phyloP scores from a whole-genome alignment of 148 eudicot species.

The Camellia japonica region DNA sequence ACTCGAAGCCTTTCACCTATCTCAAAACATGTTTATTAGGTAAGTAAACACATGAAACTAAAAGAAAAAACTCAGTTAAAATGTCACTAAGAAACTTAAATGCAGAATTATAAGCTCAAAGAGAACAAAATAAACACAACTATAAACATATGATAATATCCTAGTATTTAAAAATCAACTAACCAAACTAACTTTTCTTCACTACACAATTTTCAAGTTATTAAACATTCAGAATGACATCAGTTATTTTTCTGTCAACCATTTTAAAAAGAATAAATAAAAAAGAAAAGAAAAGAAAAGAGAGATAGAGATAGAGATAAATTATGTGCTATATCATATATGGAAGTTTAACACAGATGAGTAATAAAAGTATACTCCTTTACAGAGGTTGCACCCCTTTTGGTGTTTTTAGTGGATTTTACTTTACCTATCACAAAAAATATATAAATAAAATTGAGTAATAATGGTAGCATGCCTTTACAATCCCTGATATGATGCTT shows the following conservation, averaged over 20 bases:
- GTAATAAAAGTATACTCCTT: too few species aligned
- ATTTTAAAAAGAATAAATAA: neutral
- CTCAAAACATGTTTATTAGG: constrained; percentile 17
- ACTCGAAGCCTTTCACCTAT: constrained; percentile 81
- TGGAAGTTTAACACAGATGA: too few species aligned
- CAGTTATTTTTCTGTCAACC: neutral
- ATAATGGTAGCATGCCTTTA: too few species aligned
- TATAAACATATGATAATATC: neutral
- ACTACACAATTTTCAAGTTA: neutral
- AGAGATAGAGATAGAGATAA: neutral
- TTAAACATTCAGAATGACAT: neutral
- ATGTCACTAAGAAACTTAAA: neutral
- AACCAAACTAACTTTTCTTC: neutral
- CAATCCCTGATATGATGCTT: too few species aligned
- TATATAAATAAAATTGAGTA: too few species aligned
- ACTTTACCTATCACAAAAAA: too few species aligned
- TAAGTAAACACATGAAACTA: neutral
- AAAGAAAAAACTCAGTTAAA: neutral
- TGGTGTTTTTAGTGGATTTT: too few species aligned
- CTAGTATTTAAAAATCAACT: neutral
- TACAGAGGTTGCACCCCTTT: too few species aligned
- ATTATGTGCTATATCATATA: neutral
- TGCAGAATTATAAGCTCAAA: neutral
- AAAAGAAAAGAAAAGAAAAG: too few species aligned
- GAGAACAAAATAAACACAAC: neutral